Evolutionary conservation across 345 rosid species (phyloP).

Genomic region (Eucalyptus cloeziana): DNA sequence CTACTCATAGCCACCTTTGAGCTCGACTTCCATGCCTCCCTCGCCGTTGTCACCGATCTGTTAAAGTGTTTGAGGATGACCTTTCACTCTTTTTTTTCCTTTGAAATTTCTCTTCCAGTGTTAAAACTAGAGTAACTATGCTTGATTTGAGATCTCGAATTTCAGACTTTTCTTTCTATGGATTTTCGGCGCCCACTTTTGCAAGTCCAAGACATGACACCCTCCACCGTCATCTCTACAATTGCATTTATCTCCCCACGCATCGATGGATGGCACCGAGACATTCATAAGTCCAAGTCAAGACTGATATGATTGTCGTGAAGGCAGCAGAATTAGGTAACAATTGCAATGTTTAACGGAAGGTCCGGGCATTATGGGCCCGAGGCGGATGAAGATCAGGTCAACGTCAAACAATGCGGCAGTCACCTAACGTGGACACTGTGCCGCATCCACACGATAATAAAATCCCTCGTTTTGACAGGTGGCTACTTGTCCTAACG

Average conservation of each 20-base stretch:
- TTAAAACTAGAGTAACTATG: too few species aligned
- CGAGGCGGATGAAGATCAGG: not conserved
- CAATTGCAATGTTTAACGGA: not conserved
- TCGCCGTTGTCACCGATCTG: not conserved
- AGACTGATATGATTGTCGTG: not conserved
- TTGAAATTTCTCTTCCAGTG: too few species aligned
- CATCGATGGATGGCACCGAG: not conserved
- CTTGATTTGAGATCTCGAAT: too few species aligned
- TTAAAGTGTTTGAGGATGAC: not conserved
- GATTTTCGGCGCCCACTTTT: not conserved
- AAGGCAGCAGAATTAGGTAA: not conserved
- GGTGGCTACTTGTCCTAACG: not conserved
- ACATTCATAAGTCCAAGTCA: not conserved
- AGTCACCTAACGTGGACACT: not conserved
- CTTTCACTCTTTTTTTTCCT: too few species aligned
- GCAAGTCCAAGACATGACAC: not conserved
- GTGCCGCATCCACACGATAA: not conserved
- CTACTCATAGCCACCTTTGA: too few species aligned
- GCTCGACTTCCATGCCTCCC: not conserved
- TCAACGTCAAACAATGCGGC: not conserved
- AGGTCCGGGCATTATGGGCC: not conserved
- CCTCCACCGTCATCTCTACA: not conserved
- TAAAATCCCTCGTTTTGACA: not conserved
- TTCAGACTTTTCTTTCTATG: not conserved
- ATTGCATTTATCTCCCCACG: not conserved